Evolutionary conservation across 768 basidiomycete genomes (phyloP).

Genomic region (Pleurotus cornucopiae): DNA sequence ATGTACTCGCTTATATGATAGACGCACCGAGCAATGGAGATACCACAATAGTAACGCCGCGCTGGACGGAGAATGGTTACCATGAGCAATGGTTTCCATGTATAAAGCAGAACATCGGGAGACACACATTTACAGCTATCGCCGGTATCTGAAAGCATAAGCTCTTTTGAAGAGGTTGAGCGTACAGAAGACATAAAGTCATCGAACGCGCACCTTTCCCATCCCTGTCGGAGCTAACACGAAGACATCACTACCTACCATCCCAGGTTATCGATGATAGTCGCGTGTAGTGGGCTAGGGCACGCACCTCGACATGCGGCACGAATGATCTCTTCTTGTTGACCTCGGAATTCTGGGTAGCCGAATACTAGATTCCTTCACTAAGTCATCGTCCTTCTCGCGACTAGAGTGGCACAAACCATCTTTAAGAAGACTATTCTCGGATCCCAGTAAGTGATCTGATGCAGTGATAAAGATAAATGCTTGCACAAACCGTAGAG

Average conservation of each 20-base stretch:
- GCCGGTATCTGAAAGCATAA: constrained; percentile 86
- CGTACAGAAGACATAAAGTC: background rate
- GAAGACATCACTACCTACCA: constrained; percentile 63
- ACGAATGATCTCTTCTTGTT: constrained; percentile 72
- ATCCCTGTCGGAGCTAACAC: constrained; percentile 86
- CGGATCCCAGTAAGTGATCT: too few relatives aligned
- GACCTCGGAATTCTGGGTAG: constrained; percentile 65
- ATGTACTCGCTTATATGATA: background rate
- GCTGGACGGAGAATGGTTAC: constrained; percentile 27
- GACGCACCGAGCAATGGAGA: constrained; percentile 70
- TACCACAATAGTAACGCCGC: constrained; percentile 69
- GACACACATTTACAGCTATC: constrained; percentile 50
- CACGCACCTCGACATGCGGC: constrained; percentile 58
- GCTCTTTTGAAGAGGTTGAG: constrained; percentile 40
- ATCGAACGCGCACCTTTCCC: constrained; percentile 60
- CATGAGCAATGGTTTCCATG: too few relatives aligned
- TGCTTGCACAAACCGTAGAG: too few relatives aligned
- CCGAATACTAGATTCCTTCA: constrained; percentile 52
- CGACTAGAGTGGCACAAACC: background rate
- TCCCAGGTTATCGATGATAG: background rate
- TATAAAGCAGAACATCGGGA: background rate
- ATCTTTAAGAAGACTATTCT: too few relatives aligned
- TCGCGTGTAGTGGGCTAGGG: background rate
- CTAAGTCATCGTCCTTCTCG: too few relatives aligned
- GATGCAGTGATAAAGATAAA: too few relatives aligned